These are phyloP conservation scores for Waltergamsia citrina DNA, from an alignment of 2,329 filamentous ascomycete genomes.

Conservation along the genomic window DNA sequence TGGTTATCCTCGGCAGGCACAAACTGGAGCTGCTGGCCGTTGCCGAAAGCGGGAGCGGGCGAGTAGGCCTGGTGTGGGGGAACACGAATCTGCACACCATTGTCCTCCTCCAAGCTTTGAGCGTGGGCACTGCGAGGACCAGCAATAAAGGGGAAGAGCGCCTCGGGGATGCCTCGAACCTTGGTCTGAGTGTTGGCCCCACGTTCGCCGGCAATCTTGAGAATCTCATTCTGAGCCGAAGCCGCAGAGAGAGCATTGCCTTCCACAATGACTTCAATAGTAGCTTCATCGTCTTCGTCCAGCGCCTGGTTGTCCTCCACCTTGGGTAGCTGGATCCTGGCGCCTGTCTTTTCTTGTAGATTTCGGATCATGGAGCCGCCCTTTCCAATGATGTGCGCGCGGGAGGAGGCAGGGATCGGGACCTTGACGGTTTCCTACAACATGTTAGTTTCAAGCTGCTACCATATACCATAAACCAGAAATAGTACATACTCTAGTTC, in stretches of 20 bases:
- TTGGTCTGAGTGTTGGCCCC: constrained; percentile 74
- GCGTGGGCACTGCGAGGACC: constrained; percentile 64
- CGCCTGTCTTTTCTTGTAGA: constrained; percentile 82
- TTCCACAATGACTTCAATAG: constrained; percentile 80
- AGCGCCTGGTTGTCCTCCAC: constrained; percentile 51
- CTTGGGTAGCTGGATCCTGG: constrained; percentile 82
- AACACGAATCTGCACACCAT: constrained; percentile 72
- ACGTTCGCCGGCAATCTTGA: constrained; percentile 80
- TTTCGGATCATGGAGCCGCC: constrained; percentile 83
- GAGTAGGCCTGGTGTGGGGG: constrained; percentile 73
- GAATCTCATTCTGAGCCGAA: constrained; percentile 73
- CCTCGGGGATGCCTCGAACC: constrained; percentile 74
- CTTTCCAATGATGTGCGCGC: constrained; percentile 87
- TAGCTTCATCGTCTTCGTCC: constrained; percentile 65
- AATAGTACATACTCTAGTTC: constrained; percentile 57
- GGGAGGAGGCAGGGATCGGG: constrained; percentile 71
- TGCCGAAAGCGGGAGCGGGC: constrained; percentile 50
- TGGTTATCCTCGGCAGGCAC: constrained; percentile 61
- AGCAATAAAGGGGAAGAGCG: constrained; percentile 93
- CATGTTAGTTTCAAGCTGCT: constrained; percentile 1
- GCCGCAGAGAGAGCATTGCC: constrained; percentile 84
- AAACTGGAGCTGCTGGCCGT: constrained; percentile 62
- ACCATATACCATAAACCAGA: not conserved
- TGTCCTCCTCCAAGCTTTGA: constrained; percentile 63
- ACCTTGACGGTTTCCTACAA: constrained; percentile 53